A percentile compares a stretch with the other conserved stretches of the same genome.
phyloP scores from a whole-genome alignment of 2,329 filamentous ascomycete genomes.

The Verticillium isaacii region DNA sequence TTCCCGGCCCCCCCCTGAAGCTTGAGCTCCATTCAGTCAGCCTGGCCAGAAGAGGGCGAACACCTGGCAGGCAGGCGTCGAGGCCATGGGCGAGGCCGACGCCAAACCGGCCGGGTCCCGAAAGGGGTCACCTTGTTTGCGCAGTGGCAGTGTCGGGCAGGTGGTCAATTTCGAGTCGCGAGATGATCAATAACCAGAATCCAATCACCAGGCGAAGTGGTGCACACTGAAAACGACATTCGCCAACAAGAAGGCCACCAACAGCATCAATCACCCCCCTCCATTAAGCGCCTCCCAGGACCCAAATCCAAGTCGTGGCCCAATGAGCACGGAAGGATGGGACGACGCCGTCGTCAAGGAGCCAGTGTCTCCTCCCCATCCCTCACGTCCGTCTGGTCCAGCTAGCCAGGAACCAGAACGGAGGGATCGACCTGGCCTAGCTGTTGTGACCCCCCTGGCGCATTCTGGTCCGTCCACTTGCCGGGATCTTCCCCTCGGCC shows the following conservation, averaged over 20 bases:
- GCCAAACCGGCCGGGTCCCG: background rate
- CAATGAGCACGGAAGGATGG: background rate
- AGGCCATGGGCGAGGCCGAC: background rate
- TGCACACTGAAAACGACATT: background rate
- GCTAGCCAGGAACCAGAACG: background rate
- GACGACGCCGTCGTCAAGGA: background rate
- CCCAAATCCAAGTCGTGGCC: background rate
- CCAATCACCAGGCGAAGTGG: background rate
- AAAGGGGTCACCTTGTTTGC: background rate
- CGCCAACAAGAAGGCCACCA: background rate
- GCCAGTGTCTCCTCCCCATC: background rate
- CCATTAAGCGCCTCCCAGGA: background rate
- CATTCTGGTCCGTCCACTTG: background rate
- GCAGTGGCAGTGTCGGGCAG: background rate
- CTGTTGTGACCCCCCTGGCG: background rate
- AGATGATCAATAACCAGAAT: background rate
- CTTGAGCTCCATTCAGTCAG: background rate
- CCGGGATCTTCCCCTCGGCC: background rate
- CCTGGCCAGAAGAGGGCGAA: background rate
- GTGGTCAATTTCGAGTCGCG: background rate
- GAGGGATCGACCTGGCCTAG: background rate
- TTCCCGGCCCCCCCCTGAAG: background rate
- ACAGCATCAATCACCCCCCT: background rate
- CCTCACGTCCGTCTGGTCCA: background rate
- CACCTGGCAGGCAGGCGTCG: background rate